A percentile compares a stretch with the other conserved stretches of the same genome.
phyloP scores from a whole-genome alignment of 106 monocot genomes.

The Apostasia ramifera region DNA sequence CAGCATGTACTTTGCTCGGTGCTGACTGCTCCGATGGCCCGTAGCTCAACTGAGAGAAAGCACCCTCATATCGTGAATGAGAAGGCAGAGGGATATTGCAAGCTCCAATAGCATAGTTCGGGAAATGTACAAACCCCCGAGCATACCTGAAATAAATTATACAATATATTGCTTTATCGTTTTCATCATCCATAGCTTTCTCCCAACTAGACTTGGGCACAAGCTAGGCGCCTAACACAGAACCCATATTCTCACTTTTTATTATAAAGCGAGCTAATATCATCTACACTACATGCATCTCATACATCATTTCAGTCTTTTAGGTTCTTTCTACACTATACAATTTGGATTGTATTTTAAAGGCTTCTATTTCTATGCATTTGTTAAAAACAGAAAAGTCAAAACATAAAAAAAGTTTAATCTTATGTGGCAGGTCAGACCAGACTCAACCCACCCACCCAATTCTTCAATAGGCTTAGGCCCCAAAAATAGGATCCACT shows the following conservation, averaged over 20 bases:
- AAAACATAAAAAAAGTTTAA: too few species aligned
- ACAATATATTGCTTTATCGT: background rate
- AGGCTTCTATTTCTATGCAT: too few species aligned
- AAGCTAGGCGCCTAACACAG: too few species aligned
- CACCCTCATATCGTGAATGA: conserved; percentile 37
- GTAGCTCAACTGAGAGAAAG: conserved; percentile 38
- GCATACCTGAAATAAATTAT: conserved; percentile 46
- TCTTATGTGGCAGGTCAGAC: too few species aligned
- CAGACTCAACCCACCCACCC: too few species aligned
- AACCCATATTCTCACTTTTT: background rate
- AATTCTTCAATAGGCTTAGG: too few species aligned
- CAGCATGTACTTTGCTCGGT: conserved; percentile 11
- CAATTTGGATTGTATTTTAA: too few species aligned
- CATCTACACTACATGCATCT: too few species aligned
- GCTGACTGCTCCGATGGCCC: conserved; percentile 10
- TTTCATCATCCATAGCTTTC: background rate
- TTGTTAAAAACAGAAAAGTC: too few species aligned
- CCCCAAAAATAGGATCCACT: background rate
- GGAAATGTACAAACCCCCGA: conserved; percentile 29
- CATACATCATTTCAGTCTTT: too few species aligned
- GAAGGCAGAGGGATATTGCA: conserved; percentile 41
- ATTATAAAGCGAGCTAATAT: background rate
- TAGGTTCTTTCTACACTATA: too few species aligned
- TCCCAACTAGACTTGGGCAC: too few species aligned
- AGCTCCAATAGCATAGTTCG: conserved; percentile 29